Percentiles rank a stretch among this genome's conserved stretches.
Evolutionary conservation across 1,139 yeast genomes (phyloP).

Genomic region (Meyerozyma elateridarum): DNA sequence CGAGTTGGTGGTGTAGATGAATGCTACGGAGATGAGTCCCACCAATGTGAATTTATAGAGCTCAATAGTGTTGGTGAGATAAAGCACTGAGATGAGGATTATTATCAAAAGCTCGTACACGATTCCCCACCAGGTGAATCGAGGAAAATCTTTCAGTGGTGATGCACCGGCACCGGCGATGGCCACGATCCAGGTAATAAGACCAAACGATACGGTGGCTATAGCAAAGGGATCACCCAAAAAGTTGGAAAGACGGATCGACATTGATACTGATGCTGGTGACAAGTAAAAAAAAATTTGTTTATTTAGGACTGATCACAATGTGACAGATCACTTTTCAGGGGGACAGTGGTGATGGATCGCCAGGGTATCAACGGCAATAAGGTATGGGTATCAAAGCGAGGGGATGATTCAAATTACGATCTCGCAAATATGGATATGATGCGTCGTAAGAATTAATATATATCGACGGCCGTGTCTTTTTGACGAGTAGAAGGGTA

Average conservation of each 20-base stretch:
- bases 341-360: too few relatives aligned
- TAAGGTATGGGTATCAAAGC: too few relatives aligned
- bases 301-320: too few relatives aligned
- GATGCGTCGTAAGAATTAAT: too few relatives aligned
- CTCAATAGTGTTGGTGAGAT: constrained; percentile 65
- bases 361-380: too few relatives aligned
- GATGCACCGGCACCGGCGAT: constrained; percentile 80
- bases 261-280: too few relatives aligned
- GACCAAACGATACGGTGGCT: constrained; percentile 57
- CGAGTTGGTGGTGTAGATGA: constrained; percentile 78
- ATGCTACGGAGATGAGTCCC: constrained; percentile 58
- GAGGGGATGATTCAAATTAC: too few relatives aligned
- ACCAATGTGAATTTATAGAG: constrained; percentile 63
- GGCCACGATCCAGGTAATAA: constrained; percentile 77
- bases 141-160: constrained; percentile 52
- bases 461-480: too few relatives aligned
- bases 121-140: constrained; percentile 97
- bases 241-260: constrained; percentile 46
- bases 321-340: too few relatives aligned
- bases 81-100: constrained; percentile 50
- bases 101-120: constrained; percentile 70
- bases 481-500: too few relatives aligned
- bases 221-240: constrained; percentile 69
- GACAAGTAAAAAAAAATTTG: too few relatives aligned
- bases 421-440: too few relatives aligned